Evolutionary conservation across 345 rosid species (phyloP), one percentile per base, ranked within the genome.

Genomic region (Arabis hirsuta): DNA sequence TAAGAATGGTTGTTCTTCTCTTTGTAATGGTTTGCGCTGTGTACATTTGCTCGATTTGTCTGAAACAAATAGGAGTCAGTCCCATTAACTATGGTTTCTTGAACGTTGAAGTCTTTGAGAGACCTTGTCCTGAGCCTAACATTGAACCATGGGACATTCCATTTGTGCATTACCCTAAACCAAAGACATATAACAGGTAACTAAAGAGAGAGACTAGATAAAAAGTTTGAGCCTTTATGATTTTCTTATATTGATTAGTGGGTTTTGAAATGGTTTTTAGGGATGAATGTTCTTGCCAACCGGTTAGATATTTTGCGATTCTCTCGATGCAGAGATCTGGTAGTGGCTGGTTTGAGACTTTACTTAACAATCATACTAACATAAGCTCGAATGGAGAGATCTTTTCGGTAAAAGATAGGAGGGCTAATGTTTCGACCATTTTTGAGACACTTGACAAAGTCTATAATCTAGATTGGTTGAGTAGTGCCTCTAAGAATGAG

Each of bases 301-400:
- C 98, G 10, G 98, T 96, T 51, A 84, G 92, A 82, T 80, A 90
- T 81, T 96, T 96, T 64, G 97, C 99, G 20, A 92, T 96, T 81
- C 77, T 96, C 59, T 96, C 96, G 13, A 96, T 96, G 99, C 99
- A 96, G 90, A 90, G 99, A 75, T 96, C 97, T 10, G 99, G 99
- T 72, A 96, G 99, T 56, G 99, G 99, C 53, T 96, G 99, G 99
- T 96, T 92, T 78, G 99, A 96, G 84, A 96, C 97, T 3, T 79
- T 96, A 65, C 81, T 96, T 41, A 96, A 96, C 69, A 92, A 88
- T 69, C 99, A 96, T 78, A 90, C 98, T 12, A 96, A 90, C 73
- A 88, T 92, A 69, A 96, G 98, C 82, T 96, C 99, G 0, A 96
- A 96, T 12, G 99, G 99, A 47, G 99, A 96, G 84, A 83, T 90